These are phyloP conservation scores for Schoenoplectus triqueter DNA, from an alignment of 202 grass and related monocot genomes.

Conservation along the genomic window DNA sequence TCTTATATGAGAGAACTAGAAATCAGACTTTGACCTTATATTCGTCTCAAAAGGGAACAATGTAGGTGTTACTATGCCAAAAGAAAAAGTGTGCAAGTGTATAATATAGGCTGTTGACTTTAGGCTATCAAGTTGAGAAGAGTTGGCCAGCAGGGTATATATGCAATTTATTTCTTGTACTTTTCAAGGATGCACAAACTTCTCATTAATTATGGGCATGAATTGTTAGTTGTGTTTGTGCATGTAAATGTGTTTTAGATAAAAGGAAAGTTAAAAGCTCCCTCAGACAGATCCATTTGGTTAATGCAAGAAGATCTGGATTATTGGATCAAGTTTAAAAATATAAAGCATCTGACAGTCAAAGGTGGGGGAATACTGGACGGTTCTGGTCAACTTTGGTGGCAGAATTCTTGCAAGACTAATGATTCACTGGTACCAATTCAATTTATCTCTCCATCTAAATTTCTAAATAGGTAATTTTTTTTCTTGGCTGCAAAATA, in stretches of 20 bases:
- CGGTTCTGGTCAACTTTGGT: constrained; percentile 71
- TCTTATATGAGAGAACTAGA: background rate
- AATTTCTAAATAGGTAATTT: background rate
- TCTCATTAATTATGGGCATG: background rate
- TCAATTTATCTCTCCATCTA: background rate
- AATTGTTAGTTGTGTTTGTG: constrained; percentile 1
- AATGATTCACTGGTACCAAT: constrained; percentile 40
- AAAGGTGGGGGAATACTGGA: constrained; percentile 61
- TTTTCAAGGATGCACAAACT: background rate
- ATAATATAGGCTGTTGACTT: background rate
- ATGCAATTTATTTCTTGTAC: background rate
- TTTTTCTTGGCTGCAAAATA: background rate
- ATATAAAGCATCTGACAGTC: constrained; percentile 48
- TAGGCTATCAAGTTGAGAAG: background rate
- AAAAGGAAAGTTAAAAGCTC: constrained; percentile 60
- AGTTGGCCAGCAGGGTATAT: constrained; percentile 3
- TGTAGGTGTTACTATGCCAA: background rate
- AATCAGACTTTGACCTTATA: background rate
- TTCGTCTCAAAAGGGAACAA: background rate
- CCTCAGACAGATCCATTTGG: constrained; percentile 59
- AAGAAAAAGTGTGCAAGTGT: background rate
- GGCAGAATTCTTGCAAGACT: constrained; percentile 70
- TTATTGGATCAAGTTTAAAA: constrained; percentile 62
- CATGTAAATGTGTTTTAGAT: constrained; percentile 45
- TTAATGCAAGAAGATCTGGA: constrained; percentile 13